Evolutionary conservation across 78 protist genomes (phyloP).

Genomic region (Planoprotostelium fungivorum): DNA sequence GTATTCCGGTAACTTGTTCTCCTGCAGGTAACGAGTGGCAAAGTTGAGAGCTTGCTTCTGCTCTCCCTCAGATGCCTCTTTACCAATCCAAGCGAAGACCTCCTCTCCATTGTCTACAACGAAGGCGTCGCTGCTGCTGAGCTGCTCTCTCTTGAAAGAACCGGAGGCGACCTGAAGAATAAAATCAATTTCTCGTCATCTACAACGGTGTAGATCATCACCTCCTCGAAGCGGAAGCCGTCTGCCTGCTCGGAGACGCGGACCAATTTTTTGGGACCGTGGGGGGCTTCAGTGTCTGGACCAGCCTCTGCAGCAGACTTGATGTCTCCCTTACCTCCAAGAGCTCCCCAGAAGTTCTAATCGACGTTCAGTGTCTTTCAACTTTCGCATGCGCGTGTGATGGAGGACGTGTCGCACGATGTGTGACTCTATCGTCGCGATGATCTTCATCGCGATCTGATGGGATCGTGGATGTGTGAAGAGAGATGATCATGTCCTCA

Average conservation of each 20-base stretch:
- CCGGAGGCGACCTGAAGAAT: slow-evolving; percentile 24
- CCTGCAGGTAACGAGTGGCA: slow-evolving; percentile 18
- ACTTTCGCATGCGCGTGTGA: too few species aligned
- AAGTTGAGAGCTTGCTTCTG: slow-evolving; percentile 8
- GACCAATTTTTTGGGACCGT: slow-evolving; percentile 8
- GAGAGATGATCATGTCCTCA: too few species aligned
- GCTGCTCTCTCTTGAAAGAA: neutral
- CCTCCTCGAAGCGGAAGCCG: neutral
- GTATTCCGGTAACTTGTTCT: neutral
- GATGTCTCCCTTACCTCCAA: slow-evolving; percentile 11
- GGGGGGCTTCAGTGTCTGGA: neutral
- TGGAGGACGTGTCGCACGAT: too few species aligned
- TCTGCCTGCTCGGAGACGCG: slow-evolving; percentile 20
- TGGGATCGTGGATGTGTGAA: too few species aligned
- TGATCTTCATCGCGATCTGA: too few species aligned
- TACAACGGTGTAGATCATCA: too few species aligned
- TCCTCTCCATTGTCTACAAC: slow-evolving; percentile 35
- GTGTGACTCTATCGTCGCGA: too few species aligned
- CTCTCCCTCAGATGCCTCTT: slow-evolving; percentile 8
- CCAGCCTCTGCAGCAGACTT: slow-evolving; percentile 5
- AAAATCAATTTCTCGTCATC: too few species aligned
- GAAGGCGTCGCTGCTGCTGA: slow-evolving; percentile 32
- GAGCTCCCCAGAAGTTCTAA: neutral
- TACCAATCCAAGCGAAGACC: slow-evolving; percentile 47
- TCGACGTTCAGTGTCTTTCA: neutral